phyloP scores from a whole-genome alignment of 75 land plant genomes.

The Pinus taeda region DNA sequence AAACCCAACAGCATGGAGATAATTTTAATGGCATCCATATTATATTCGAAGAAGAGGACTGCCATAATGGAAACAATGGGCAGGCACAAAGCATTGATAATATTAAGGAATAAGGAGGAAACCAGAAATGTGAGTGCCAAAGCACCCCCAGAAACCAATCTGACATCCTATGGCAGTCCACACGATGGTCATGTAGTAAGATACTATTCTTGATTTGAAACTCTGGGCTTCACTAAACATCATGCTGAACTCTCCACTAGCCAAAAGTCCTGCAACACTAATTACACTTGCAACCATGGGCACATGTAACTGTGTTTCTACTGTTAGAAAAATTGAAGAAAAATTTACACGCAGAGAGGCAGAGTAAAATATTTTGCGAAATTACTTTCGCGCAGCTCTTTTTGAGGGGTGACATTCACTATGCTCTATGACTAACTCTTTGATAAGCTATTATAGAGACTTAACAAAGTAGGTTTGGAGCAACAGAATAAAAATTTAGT shows the following conservation, averaged over 20 bases:
- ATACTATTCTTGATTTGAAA: constrained; percentile 22
- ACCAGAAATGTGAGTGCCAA: constrained; percentile 36
- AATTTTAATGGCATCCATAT: constrained; percentile 40
- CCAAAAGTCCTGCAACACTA: constrained; percentile 38
- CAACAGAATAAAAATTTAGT: too few species aligned
- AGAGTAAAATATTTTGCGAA: too few species aligned
- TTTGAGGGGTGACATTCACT: too few species aligned
- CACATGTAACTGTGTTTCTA: constrained; percentile 41
- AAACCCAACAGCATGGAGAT: constrained; percentile 46
- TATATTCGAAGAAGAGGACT: constrained; percentile 48
- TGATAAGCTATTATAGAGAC: too few species aligned
- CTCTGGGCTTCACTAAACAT: constrained; percentile 27
- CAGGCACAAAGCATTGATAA: constrained; percentile 31
- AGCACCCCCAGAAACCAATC: constrained; percentile 25
- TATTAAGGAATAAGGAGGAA: constrained; percentile 49
- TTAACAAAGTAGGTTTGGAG: too few species aligned
- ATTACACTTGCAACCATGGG: constrained; percentile 29
- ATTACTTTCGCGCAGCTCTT: too few species aligned
- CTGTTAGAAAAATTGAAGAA: too few species aligned
- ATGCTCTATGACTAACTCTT: too few species aligned
- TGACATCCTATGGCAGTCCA: constrained; percentile 56
- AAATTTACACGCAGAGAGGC: too few species aligned
- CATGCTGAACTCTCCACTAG: constrained; percentile 38
- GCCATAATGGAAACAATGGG: constrained; percentile 49
- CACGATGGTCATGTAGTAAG: constrained; percentile 43